These are phyloP conservation scores for Neopestalotiopsis clavispora DNA, from an alignment of 2,329 filamentous ascomycete genomes.

Conservation along the genomic window DNA sequence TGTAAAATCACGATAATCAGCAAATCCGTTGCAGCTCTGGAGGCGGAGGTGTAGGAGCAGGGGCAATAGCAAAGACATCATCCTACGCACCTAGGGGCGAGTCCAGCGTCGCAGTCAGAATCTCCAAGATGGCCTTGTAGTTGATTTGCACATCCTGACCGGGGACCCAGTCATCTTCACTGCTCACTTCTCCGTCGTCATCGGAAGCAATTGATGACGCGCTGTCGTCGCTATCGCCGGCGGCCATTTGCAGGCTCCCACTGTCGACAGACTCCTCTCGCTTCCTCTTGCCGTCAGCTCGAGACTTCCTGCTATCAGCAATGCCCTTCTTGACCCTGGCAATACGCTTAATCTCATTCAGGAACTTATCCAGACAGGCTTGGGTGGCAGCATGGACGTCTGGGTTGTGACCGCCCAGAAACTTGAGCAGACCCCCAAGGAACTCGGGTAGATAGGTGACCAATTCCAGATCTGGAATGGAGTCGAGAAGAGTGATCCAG, in stretches of 20 bases:
- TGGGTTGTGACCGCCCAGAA: slow-evolving; percentile 86
- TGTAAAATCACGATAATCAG: slow-evolving; percentile 36
- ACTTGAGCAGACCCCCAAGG: slow-evolving; percentile 85
- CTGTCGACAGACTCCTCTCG: slow-evolving; percentile 73
- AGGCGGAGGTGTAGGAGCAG: background rate
- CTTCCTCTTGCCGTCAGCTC: slow-evolving; percentile 70
- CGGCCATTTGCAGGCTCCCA: slow-evolving; percentile 61
- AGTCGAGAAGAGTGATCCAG: slow-evolving; percentile 94
- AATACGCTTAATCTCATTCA: slow-evolving; percentile 94
- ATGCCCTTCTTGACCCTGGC: slow-evolving; percentile 91
- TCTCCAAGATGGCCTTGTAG: slow-evolving; percentile 88
- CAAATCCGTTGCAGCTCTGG: background rate
- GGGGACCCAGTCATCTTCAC: slow-evolving; percentile 94
- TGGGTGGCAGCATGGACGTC: slow-evolving; percentile 97
- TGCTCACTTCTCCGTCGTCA: slow-evolving; percentile 60
- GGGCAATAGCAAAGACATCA: slow-evolving; percentile 16
- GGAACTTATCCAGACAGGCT: slow-evolving; percentile 83
- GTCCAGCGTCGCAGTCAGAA: slow-evolving; percentile 86
- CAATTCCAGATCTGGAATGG: slow-evolving; percentile 93
- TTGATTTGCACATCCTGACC: slow-evolving; percentile 97
- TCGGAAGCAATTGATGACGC: slow-evolving; percentile 59
- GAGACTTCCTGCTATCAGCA: slow-evolving; percentile 79
- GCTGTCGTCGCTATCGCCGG: slow-evolving; percentile 66
- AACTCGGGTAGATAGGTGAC: slow-evolving; percentile 94
- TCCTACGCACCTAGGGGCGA: slow-evolving; percentile 70